Conservation (phyloP, 495 filamentous ascomycete species). For the Talaromyces ruber region DNA sequence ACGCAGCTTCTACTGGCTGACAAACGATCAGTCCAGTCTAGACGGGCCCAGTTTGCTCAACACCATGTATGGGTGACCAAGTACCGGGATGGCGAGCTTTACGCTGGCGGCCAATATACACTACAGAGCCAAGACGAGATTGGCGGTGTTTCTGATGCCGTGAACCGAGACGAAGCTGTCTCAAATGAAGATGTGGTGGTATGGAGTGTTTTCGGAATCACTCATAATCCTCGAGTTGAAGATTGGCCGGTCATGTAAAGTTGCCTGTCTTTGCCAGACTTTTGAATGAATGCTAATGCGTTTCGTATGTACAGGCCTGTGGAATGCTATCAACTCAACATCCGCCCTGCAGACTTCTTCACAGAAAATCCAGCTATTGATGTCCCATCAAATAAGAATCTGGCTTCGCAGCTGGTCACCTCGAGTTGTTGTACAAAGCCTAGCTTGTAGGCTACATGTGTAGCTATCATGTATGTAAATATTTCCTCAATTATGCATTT, state of each 20-base stretch:
- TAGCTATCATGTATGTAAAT: not conserved
- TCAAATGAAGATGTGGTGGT: conserved; percentile 40
- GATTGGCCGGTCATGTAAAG: conserved; percentile 63
- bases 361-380: conserved; percentile 65
- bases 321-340: conserved; percentile 53
- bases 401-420: conserved; percentile 37
- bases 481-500: not conserved
- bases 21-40: conserved; percentile 60
- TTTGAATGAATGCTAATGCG: not conserved
- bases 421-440: conserved; percentile 19
- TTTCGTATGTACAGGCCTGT: conserved; percentile 30
- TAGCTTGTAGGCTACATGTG: not conserved
- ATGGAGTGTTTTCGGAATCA: conserved; percentile 52
- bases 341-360: conserved; percentile 72
- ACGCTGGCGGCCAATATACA: conserved; percentile 78
- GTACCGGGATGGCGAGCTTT: conserved; percentile 72
- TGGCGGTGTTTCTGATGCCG: conserved; percentile 52
- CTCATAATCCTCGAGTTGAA: conserved; percentile 54
- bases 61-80: conserved; percentile 79
- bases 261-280: not conserved
- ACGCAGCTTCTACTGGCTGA: conserved; percentile 81
- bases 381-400: conserved; percentile 53
- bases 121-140: conserved; percentile 60
- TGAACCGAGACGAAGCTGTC: conserved; percentile 44
- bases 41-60: conserved; percentile 79